Evolutionary conservation across 345 rosid species (phyloP), one percentile per base, ranked within the genome.

Genomic region (Euphorbia tirucalli): DNA sequence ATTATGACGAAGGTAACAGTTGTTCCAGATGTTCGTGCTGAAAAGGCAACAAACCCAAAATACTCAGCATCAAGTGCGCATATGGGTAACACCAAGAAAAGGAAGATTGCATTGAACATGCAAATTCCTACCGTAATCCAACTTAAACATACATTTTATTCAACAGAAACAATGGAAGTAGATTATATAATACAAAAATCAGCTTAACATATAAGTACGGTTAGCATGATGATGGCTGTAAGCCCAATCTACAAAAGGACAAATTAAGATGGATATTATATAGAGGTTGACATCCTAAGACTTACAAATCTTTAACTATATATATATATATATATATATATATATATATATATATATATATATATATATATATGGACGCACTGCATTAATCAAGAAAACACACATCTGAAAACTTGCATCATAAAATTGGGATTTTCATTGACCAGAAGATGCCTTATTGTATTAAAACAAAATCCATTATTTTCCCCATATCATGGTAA

Each of bases 11-110:
- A 93, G 68, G 99, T 91, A 71, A 93, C 98, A 5, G 99, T 91
- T 22, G 98, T 96, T 72, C 98, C 98, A 1, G 98, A 96, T 7
- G 88, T 89, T 82, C 87, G 87, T 19, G 92, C 98, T 93, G 91
- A 63, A 74, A 84, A 61, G 50, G 54, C 24, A 58, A 69, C n/a
- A 44, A 71, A 37, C 16, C 30, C 52, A 32, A 55, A 50, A 22
- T 8, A 1, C 18, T 5, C n/a, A n/a, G n/a, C n/a, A n/a, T n/a
- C n/a, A 52, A 66, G 44, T 37, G 1, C 13, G 32, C 18, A 24
- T 63, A 58, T 19, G 11, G 27, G 43, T 1, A 35, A 35, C 11
- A 15, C 64, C 32, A 41, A 65, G 25, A 13, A 32, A 65, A 69
- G 65, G 21, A 25, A 41, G 15, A 24, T 50, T 37, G 9, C 28